phyloP scores from a whole-genome alignment of 164 flowering plant genomes.

The Umbilicus rupestris region DNA sequence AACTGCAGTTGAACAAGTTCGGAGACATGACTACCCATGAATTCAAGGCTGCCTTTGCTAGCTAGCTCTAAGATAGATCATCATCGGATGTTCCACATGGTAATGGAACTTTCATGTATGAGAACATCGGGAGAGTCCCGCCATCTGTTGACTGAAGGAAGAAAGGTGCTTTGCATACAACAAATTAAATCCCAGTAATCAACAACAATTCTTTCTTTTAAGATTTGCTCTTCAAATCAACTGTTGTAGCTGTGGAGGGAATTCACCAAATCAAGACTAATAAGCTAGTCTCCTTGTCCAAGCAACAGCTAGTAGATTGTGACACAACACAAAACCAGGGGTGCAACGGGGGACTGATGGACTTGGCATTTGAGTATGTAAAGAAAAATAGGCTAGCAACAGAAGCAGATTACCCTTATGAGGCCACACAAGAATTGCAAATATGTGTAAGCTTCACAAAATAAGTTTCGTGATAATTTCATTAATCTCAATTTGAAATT shows the following conservation, averaged over 20 bases:
- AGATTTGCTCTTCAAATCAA: constrained; percentile 20
- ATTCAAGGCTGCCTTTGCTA: constrained; percentile 37
- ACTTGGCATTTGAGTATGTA: constrained; percentile 58
- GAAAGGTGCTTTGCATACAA: constrained; percentile 31
- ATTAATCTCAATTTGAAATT: neutral
- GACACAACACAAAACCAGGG: constrained; percentile 59
- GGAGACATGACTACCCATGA: constrained; percentile 67
- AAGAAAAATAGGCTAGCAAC: constrained; percentile 47
- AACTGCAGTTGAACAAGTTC: constrained; percentile 50
- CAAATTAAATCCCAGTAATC: neutral
- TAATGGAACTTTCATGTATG: constrained; percentile 45
- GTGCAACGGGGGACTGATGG: constrained; percentile 86
- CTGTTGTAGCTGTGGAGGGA: constrained; percentile 76
- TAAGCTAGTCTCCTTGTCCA: constrained; percentile 61
- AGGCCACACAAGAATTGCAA: constrained; percentile 29
- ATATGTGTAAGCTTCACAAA: neutral
- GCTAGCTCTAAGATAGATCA: constrained; percentile 47
- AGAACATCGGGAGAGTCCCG: constrained; percentile 26
- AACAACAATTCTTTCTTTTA: neutral
- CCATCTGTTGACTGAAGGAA: constrained; percentile 67
- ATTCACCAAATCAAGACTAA: constrained; percentile 63
- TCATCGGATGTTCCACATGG: constrained; percentile 38
- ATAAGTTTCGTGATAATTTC: neutral
- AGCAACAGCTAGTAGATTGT: constrained; percentile 82
- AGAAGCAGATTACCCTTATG: constrained; percentile 60